These are phyloP conservation scores for Artemisia annua DNA, from an alignment of 129 eudicot genomes.

Conservation along the genomic window DNA sequence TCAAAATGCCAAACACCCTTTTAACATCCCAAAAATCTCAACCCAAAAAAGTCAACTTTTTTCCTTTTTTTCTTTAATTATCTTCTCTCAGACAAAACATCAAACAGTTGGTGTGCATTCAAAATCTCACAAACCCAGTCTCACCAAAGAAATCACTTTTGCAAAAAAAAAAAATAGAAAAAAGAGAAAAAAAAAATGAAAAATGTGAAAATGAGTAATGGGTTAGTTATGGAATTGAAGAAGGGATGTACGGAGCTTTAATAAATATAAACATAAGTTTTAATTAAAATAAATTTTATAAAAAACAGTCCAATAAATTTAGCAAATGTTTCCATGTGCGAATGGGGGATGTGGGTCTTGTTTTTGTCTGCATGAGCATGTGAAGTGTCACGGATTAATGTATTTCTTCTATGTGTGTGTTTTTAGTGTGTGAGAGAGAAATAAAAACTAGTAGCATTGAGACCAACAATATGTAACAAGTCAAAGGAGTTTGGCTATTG, in stretches of 20 bases:
- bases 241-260: conserved; percentile 1
- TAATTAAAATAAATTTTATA: background rate
- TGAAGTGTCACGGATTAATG: conserved; percentile 44
- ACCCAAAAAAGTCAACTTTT: conserved; percentile 26
- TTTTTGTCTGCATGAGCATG: conserved; percentile 61
- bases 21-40: conserved; percentile 9
- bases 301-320: conserved; percentile 4
- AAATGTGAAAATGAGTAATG: conserved; percentile 22
- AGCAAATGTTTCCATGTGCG: conserved; percentile 60
- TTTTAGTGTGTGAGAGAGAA: background rate
- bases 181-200: background rate
- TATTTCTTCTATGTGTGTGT: background rate
- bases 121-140: conserved; percentile 20
- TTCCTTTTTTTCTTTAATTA: background rate
- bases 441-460: conserved; percentile 11
- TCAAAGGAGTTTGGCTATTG: conserved; percentile 23
- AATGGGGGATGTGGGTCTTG: conserved; percentile 64
- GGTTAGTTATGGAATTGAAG: conserved; percentile 31
- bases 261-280: background rate
- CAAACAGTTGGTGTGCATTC: conserved; percentile 33
- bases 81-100: conserved; percentile 27
- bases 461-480: conserved; percentile 22
- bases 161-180: background rate
- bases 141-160: conserved; percentile 6
- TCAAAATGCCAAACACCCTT: conserved; percentile 16